Base-by-base conservation (phyloP, 2,329 filamentous ascomycete genomes). In the Scedosporium dehoogii region DNA sequence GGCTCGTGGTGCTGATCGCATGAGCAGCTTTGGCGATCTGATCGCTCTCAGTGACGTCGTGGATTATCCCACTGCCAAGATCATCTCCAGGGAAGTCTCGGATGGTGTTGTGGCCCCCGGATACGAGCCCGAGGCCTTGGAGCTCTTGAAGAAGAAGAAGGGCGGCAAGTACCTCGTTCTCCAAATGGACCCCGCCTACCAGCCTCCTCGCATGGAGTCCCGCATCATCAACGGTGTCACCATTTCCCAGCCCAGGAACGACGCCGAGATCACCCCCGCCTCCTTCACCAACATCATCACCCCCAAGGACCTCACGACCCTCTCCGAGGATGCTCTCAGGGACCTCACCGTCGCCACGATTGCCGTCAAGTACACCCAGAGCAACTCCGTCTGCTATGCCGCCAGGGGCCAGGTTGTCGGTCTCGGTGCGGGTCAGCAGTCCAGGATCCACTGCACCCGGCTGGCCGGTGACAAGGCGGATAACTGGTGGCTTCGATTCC, bases 401-500 rank as follows among this genome's bases (percentile, higher is more conserved):
- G 82, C 91, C 66, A 92, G 96, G 70, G 94, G 94, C 58, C 94
- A 97, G 77, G 84, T 97, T 70, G 84, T 99, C 69, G 94, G 94
- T 67, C 86, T 99, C 62, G 94, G 94, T 67, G 94, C 94, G 62
- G 94, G 94, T 64, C 94, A 99, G 77, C 94, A 99, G 79, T 96
- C 91, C 65, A 89, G 94, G 69, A 99, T 99, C 69, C 94, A 99
- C 83, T 99, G 94, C 85, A 99, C 94, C 51, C 89, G 94, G 67
- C 85, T 99, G 60, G 94, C 94, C 10, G 94, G 94, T 64, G 93
- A 97, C 81, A 99, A 99, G 83, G 91, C 92, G 58, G 94, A 99
- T 77, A 97, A 96, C 82, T 97, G 93, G 93, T 99, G 93, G 94
- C 89, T 99, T 82, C 90, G 94, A 71, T 97, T 97, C 86, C 90